Evolutionary conservation across 2,329 filamentous ascomycete genomes (phyloP), one percentile per base, ranked within the genome.

Genomic region (Thielaviopsis punctulata): DNA sequence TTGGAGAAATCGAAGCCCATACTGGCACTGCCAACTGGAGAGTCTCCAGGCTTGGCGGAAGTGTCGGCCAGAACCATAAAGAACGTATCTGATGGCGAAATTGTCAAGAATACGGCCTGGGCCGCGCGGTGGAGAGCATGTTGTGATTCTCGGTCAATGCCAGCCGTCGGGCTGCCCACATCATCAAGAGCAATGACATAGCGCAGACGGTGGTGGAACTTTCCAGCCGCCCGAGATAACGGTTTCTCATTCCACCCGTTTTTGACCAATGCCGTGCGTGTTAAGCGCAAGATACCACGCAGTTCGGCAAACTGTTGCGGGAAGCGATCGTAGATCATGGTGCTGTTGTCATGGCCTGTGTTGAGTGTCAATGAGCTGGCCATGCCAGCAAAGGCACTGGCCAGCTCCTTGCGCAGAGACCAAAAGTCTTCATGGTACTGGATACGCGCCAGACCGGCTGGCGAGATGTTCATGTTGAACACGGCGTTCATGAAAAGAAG

Each of bases 371-470:
- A 24, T 12, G 46, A 41, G 18, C 43, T 27, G 18, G 53, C 49
- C 27, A 55, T 55, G 23, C 21, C 25, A 5, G 53, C 49, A 43
- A 55, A 55, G 0, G 30, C 23, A n/a, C 30, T 49, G 9, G 53
- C 49, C 43, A 55, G 43, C 10, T 47, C 45, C 22, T 24, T 44
- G 15, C 49, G 24, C n/a, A 44, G 23, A 9, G 22, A 19, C 12
- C 46, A 39, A n/a, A 55, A 55, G 21, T 22, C 49, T 24, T 49
- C 23, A 15, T 55, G 53, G n/a, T 55, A 55, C 25, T 55, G 53
- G 7, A 55, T 19, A 6, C 46, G 45, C 24, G 46, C 46, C 4
- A 36, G 4, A 4, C 53, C 53, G 5, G 30, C 27, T 0, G 53
- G 33, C 12, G 45, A 25, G 19, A 52, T 52, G 25, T 36, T 22